phyloP scores from a whole-genome alignment of 1,284 basidiomycete species.

The Hortiboletus rubellus region DNA sequence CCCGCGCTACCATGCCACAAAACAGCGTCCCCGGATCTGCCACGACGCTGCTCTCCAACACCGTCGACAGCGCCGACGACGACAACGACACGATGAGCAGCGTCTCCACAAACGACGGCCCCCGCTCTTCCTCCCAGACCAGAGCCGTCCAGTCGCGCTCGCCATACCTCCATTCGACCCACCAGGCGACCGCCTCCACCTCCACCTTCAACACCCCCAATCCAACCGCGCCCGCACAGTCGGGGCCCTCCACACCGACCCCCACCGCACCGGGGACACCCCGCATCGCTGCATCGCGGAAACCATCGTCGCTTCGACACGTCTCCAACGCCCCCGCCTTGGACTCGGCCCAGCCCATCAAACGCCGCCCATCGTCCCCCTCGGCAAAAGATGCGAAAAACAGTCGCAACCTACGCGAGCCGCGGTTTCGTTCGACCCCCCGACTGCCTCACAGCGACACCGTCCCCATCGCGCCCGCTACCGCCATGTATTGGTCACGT shows the following conservation, averaged over 20 bases:
- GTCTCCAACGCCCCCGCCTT: conserved; percentile 20
- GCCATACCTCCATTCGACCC: conserved; percentile 30
- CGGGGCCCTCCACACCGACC: conserved; percentile 10
- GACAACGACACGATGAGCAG: conserved; percentile 26
- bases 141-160: conserved; percentile 22
- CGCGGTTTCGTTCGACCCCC: conserved; percentile 45
- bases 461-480: conserved; percentile 53
- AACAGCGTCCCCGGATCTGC: neutral
- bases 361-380: conserved; percentile 31
- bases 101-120: conserved; percentile 18
- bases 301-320: conserved; percentile 32
- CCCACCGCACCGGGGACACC: conserved; percentile 31
- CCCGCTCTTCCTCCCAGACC: neutral
- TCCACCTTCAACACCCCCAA: conserved; percentile 30
- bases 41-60: neutral
- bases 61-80: conserved; percentile 25
- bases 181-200: conserved; percentile 35
- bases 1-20: conserved; percentile 20
- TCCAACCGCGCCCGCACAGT: neutral
- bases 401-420: conserved; percentile 21
- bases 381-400: conserved; percentile 28
- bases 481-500: conserved; percentile 84
- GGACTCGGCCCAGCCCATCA: conserved; percentile 24
- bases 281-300: conserved; percentile 27
- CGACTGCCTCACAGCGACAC: conserved; percentile 59